Percentiles rank a stretch among this genome's conserved stretches.
phyloP scores from a whole-genome alignment of 345 rosid species.

The Acer saccharum region DNA sequence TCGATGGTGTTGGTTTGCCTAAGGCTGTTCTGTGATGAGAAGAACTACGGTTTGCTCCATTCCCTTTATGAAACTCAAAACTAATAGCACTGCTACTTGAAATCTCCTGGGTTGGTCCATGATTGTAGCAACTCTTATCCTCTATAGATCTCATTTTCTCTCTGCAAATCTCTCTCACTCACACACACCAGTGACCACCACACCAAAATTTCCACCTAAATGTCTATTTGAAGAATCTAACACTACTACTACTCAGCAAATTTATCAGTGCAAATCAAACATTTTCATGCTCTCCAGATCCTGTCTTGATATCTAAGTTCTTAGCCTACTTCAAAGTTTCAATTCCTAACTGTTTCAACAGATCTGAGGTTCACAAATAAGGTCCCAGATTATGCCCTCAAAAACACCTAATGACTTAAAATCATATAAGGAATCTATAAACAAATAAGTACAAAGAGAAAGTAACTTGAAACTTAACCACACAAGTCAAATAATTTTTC shows the following conservation, averaged over 20 bases:
- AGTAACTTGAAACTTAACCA: background rate
- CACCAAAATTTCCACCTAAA: background rate
- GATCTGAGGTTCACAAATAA: background rate
- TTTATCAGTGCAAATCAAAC: background rate
- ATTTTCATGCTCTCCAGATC: conserved; percentile 1
- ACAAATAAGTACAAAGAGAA: background rate
- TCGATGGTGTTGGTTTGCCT: conserved; percentile 90
- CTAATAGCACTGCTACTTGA: conserved; percentile 35
- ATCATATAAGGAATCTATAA: background rate
- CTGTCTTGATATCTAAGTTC: background rate
- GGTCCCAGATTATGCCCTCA: background rate
- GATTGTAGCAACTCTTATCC: conserved; percentile 51
- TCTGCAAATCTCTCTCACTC: conserved; percentile 20
- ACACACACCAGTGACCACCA: conserved; percentile 6
- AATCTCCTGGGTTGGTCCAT: conserved; percentile 56
- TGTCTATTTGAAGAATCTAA: background rate
- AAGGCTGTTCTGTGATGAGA: conserved; percentile 73
- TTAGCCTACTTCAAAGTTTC: background rate
- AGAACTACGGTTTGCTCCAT: conserved; percentile 49
- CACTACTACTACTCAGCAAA: background rate
- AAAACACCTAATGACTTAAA: background rate
- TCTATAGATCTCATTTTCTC: conserved; percentile 73
- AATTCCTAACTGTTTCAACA: background rate
- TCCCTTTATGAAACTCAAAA: conserved; percentile 78
- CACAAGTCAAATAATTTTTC: conserved; percentile 6